A percentile compares a stretch with the other conserved stretches of the same genome.
Conservation (phyloP, 179 eudicot species). For the Drosera spatulata region DNA sequence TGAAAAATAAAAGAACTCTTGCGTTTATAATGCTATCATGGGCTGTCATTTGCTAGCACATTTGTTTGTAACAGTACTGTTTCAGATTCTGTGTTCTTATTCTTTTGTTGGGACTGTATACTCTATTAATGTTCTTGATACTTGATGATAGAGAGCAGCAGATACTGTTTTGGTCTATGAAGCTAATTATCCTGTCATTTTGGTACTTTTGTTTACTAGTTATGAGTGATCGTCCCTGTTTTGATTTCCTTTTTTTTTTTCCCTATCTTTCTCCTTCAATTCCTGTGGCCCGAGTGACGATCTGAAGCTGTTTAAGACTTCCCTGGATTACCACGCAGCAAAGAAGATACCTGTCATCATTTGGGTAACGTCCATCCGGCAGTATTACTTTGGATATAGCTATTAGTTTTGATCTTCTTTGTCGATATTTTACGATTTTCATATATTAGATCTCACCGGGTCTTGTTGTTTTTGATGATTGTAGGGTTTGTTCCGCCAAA, state of each 20-base stretch:
- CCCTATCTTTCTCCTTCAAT: conserved; percentile 3
- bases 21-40: neutral
- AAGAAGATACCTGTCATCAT: neutral
- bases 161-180: too few species aligned
- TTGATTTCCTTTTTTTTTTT: conserved; percentile 1
- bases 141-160: too few species aligned
- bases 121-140: too few species aligned
- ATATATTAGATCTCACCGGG: neutral
- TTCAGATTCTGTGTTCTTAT: neutral
- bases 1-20: conserved; percentile 10
- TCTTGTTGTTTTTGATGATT: neutral
- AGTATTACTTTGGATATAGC: too few species aligned
- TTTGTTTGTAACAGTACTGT: neutral
- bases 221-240: conserved; percentile 9
- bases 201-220: neutral
- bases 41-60: neutral
- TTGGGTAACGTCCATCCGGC: neutral
- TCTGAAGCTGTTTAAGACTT: neutral
- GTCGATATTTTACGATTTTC: neutral
- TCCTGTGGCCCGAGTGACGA: conserved; percentile 13
- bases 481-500: neutral
- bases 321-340: neutral
- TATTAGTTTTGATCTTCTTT: too few species aligned
- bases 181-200: too few species aligned
- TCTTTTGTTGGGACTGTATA: neutral